Evolutionary conservation across 495 filamentous ascomycete species (phyloP), one percentile per base, ranked within the genome.

Genomic region (Aspergillus sparsus): DNA sequence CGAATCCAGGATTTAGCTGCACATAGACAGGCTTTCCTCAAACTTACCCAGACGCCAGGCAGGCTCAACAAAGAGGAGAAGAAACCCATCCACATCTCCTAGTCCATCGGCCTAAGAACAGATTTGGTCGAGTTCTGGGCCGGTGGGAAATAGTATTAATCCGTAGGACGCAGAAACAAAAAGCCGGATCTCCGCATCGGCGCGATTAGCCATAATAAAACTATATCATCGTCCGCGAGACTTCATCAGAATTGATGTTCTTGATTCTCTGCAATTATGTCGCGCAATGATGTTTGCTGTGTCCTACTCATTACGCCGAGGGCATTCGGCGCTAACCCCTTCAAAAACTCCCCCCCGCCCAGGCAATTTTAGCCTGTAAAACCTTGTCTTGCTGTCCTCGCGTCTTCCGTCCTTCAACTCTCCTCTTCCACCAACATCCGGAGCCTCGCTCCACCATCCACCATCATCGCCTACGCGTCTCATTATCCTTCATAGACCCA

Each of bases 111-210:
- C 41, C 13, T n/a, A 53, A 36, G 57, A 58, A 11, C 46, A 55
- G 39, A 51, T 63, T 61, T 65, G 58, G 63, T 59, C 45, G 51
- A 62, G 63, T 63, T 66, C 68, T 70, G 61, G 62, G 60, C 66
- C 68, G 71, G 66, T 68, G 71, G 75, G 76, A 77, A 78, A 78
- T 75, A 75, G 74, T 77, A 70, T 79, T 78, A 79, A 79, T 79
- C 76, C 76, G 76, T 66, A 68, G 65, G 70, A 74, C 76, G 76
- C 76, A 79, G 76, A 79, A 79, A 79, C 70, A 68, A 79, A 79
- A 76, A 68, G 72, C 76, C 76, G 71, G 69, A 18, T 53, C 66
- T 69, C 69, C 69, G 72, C 68, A 66, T 74, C 70, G 69, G 74
- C 67, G 62, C 64, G 67, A 76, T 74, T 69, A 74, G 73, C 73